Conservation (phyloP, 345 rosid species). For the Abelmoschus esculentus region DNA sequence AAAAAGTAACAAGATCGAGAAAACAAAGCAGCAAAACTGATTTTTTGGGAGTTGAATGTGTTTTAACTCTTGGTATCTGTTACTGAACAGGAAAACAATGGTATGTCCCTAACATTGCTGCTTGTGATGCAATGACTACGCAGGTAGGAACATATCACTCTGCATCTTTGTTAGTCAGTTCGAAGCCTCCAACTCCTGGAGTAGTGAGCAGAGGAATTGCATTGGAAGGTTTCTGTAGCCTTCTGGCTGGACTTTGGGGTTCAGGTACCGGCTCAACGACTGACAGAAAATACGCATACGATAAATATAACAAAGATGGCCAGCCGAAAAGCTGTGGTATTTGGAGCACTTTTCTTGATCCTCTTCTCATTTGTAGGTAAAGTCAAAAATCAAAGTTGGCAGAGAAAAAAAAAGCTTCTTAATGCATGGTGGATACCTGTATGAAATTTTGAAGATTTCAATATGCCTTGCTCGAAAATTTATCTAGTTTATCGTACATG, state of each 20-base stretch:
- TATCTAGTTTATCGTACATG: background rate
- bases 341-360: conserved; percentile 67
- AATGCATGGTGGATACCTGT: background rate
- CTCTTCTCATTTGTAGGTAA: conserved; percentile 71
- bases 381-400: background rate
- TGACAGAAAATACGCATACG: conserved; percentile 79
- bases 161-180: conserved; percentile 51
- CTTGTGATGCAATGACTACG: conserved; percentile 7
- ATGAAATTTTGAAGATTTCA: background rate
- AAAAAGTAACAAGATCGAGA: background rate
- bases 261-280: conserved; percentile 83
- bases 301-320: conserved; percentile 72
- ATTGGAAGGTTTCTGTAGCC: conserved; percentile 84
- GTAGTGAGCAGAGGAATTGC: conserved; percentile 94
- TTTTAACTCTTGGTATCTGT: background rate
- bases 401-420: background rate
- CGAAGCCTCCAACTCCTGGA: conserved; percentile 69
- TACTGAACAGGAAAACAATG: background rate
- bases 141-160: conserved; percentile 90
- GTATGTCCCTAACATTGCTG: background rate
- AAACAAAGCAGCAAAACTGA: background rate
- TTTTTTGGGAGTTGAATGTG: background rate
- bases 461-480: background rate
- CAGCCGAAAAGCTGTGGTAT: conserved; percentile 50
- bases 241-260: conserved; percentile 95